phyloP scores from a whole-genome alignment of 495 filamentous ascomycete species.

The Amphirosellinia nigrospora region DNA sequence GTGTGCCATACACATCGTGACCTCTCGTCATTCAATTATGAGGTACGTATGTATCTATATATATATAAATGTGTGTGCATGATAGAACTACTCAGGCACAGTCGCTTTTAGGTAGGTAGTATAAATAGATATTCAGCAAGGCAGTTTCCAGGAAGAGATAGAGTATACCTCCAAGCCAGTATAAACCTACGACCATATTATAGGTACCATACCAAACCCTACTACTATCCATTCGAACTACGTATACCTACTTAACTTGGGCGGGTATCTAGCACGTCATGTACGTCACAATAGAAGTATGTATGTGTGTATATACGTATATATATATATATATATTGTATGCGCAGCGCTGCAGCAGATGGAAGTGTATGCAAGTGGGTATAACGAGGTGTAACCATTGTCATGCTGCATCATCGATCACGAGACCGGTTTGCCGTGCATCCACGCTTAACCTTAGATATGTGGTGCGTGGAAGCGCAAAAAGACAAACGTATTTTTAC shows the following conservation, averaged over 20 bases:
- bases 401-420: constrained; percentile 23
- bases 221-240: background rate
- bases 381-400: background rate
- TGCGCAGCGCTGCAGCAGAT: background rate
- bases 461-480: background rate
- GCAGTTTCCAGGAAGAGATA: too few species aligned
- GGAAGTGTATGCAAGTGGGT: constrained; percentile 9
- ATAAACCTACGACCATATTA: too few species aligned
- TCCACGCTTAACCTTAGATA: constrained; percentile 16
- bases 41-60: background rate
- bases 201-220: background rate
- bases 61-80: too few species aligned
- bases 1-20: background rate
- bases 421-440: constrained; percentile 20
- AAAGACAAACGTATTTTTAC: background rate
- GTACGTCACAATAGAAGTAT: constrained; percentile 5
- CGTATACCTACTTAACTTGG: background rate
- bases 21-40: background rate
- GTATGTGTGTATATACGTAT: too few species aligned
- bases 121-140: background rate
- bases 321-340: too few species aligned
- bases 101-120: constrained; percentile 6
- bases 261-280: constrained; percentile 10
- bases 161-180: too few species aligned
- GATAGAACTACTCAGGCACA: too few species aligned